A percentile compares a stretch with the other conserved stretches of the same genome.
Conservation (phyloP, 176 grass and related monocot genomes). For the Calamus simplicifolius region DNA sequence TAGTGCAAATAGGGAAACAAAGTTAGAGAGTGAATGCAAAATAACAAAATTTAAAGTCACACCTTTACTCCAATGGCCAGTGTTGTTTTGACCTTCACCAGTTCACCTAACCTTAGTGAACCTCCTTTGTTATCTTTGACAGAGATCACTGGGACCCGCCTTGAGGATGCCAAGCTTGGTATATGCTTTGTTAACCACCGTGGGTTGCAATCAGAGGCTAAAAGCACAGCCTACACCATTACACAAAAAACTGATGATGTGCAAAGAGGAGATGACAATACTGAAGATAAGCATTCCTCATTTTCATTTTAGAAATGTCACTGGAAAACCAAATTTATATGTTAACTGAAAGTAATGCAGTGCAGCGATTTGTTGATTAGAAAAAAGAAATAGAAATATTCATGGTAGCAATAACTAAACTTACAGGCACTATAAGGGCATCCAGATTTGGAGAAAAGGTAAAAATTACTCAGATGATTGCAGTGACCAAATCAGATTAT, state of each 20-base stretch:
- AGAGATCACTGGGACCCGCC: constrained; percentile 56
- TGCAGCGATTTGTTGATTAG: too few species aligned
- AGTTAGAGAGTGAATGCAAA: neutral
- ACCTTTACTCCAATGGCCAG: constrained; percentile 88
- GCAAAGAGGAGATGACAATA: too few species aligned
- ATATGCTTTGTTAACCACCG: constrained; percentile 93
- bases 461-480: too few species aligned
- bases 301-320: too few species aligned
- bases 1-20: neutral
- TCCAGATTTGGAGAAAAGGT: too few species aligned
- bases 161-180: constrained; percentile 52
- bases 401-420: too few species aligned
- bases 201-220: constrained; percentile 74
- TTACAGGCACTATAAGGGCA: too few species aligned
- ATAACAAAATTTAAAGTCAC: neutral
- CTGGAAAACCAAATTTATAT: too few species aligned
- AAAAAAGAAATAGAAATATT: too few species aligned
- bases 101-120: constrained; percentile 73
- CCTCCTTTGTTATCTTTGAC: constrained; percentile 80
- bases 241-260: neutral
- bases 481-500: too few species aligned
- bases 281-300: too few species aligned
- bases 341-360: too few species aligned
- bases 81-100: constrained; percentile 63
- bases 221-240: constrained; percentile 44